Evolutionary conservation across 2,329 filamentous ascomycete genomes (phyloP).

Genomic region (Aspergillus unguis): DNA sequence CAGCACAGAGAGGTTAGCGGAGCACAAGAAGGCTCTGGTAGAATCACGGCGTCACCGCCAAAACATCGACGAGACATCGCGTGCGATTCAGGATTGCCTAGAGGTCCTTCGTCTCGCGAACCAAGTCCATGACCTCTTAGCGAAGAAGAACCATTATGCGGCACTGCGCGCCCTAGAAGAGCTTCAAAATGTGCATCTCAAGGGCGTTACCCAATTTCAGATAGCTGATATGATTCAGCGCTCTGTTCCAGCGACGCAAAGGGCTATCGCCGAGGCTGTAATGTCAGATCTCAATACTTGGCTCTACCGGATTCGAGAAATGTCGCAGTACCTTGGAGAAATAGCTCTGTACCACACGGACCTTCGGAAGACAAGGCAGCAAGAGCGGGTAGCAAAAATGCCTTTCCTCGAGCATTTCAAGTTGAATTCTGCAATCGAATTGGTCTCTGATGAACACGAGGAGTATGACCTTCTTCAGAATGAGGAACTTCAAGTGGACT

Average conservation of each 20-base stretch:
- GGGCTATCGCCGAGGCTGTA: constrained; percentile 90
- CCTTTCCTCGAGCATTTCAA: constrained; percentile 78
- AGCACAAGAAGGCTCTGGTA: constrained; percentile 90
- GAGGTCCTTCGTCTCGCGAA: constrained; percentile 92
- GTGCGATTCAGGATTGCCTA: constrained; percentile 84
- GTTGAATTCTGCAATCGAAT: constrained; percentile 90
- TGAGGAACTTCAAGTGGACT: constrained; percentile 91
- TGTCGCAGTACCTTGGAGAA: constrained; percentile 91
- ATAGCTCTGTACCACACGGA: constrained; percentile 97
- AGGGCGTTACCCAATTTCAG: constrained; percentile 90
- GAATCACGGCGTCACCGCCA: constrained; percentile 88
- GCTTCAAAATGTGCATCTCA: constrained; percentile 91
- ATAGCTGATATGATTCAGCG: constrained; percentile 94
- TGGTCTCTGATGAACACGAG: constrained; percentile 91
- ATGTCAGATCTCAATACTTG: constrained; percentile 97
- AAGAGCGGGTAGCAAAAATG: constrained; percentile 74
- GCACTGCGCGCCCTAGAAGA: constrained; percentile 92
- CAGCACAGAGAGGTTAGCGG: constrained; percentile 89
- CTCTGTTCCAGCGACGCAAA: constrained; percentile 88
- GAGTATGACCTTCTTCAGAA: constrained; percentile 96
- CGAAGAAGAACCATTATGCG: constrained; percentile 92
- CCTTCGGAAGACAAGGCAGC: constrained; percentile 75
- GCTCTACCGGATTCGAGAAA: constrained; percentile 92
- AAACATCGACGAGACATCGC: constrained; percentile 90
- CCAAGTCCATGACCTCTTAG: constrained; percentile 85